Conservation (phyloP, 2,329 filamentous ascomycete species). For the Alternaria sp. region DNA sequence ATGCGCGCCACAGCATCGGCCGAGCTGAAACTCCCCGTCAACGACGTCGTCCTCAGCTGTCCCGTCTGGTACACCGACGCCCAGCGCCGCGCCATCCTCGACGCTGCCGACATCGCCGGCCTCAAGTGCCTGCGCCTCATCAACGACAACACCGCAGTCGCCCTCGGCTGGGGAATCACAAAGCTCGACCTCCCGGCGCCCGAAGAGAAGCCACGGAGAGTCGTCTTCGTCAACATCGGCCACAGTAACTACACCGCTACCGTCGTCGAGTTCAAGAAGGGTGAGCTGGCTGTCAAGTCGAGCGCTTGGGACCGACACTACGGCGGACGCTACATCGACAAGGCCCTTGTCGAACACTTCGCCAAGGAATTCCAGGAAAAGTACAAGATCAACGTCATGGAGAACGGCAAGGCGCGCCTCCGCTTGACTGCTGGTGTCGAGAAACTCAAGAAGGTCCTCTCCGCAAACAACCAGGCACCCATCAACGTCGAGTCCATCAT, state of each 20-base stretch:
- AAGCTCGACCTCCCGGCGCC: conserved; percentile 88
- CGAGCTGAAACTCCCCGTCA: conserved; percentile 90
- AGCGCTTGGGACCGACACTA: conserved; percentile 96
- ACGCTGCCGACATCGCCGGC: conserved; percentile 91
- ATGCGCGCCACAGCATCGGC: conserved; percentile 85
- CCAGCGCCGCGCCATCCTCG: conserved; percentile 87
- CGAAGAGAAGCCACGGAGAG: conserved; percentile 91
- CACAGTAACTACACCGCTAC: conserved; percentile 96
- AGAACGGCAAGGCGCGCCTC: conserved; percentile 86
- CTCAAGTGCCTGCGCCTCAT: conserved; percentile 92
- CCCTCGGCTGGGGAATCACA: conserved; percentile 96
- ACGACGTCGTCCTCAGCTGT: conserved; percentile 91
- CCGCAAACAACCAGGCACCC: conserved; percentile 90
- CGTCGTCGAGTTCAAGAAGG: conserved; percentile 96
- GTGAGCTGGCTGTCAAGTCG: conserved; percentile 91
- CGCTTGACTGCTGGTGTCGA: conserved; percentile 89
- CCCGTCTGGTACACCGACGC: conserved; percentile 97
- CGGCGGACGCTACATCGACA: conserved; percentile 96
- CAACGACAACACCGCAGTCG: conserved; percentile 97
- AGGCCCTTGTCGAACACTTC: conserved; percentile 92
- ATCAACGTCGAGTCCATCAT: conserved; percentile 98
- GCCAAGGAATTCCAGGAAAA: conserved; percentile 96
- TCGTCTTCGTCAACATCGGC: conserved; percentile 92
- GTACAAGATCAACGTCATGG: conserved; percentile 94
- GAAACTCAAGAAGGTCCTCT: conserved; percentile 98